These are phyloP conservation scores for Pinus albicaulis DNA, from an alignment of 75 land plant genomes.

Conservation along the genomic window DNA sequence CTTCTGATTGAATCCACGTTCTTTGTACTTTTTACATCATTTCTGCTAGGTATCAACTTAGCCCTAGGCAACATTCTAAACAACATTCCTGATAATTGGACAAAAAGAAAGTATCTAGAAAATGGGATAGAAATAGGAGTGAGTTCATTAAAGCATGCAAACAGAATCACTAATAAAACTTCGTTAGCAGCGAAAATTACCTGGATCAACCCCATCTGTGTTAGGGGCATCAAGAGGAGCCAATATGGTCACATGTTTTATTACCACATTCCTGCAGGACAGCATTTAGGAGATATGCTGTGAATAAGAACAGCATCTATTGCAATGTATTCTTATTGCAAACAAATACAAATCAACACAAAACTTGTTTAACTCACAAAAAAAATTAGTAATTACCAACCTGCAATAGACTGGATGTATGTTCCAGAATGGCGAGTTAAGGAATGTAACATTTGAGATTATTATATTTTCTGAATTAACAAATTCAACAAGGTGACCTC, in stretches of 20 bases:
- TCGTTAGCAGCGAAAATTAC: conserved; percentile 15
- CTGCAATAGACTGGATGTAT: conserved; percentile 95
- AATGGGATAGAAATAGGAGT: background rate
- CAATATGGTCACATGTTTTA: conserved; percentile 66
- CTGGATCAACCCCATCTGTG: conserved; percentile 92
- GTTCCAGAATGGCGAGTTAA: conserved; percentile 95
- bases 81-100: background rate
- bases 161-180: background rate
- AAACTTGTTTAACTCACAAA: background rate
- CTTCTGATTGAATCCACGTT: background rate
- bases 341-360: background rate
- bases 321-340: background rate
- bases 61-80: background rate
- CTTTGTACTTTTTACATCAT: background rate
- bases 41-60: background rate
- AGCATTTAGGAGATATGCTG: background rate
- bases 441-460: conserved; percentile 81
- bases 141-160: background rate
- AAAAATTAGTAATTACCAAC: conserved; percentile 19
- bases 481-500: conserved; percentile 90
- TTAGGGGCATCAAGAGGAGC: conserved; percentile 87
- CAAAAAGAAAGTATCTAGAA: background rate
- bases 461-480: conserved; percentile 68
- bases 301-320: conserved; percentile 1
- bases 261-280: conserved; percentile 64